A percentile compares a stretch with the other conserved stretches of the same genome.
These are phyloP conservation scores for Blastobotrys arbuscula DNA, from an alignment of 1,139 yeast genomes.

Conservation along the genomic window DNA sequence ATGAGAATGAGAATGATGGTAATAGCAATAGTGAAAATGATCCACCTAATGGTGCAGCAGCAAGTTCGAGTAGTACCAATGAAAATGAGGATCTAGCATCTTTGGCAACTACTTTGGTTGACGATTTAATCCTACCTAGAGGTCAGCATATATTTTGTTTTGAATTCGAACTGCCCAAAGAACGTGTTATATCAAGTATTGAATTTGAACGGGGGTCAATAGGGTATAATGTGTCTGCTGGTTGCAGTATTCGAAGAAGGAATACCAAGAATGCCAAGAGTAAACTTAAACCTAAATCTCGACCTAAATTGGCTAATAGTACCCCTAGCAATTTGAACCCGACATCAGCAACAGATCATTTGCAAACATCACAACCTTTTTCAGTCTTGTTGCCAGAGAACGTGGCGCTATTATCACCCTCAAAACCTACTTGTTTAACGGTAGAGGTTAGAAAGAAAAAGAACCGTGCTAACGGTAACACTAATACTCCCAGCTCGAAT, in stretches of 20 bases:
- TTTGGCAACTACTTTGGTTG: neutral
- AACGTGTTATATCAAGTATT: slow-evolving; percentile 65
- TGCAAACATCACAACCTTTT: slow-evolving; percentile 40
- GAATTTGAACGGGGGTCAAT: slow-evolving; percentile 84
- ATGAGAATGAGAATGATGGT: neutral
- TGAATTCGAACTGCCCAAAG: slow-evolving; percentile 67
- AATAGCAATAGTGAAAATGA: neutral
- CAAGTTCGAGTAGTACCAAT: neutral
- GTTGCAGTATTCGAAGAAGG: neutral
- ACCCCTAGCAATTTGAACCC: neutral
- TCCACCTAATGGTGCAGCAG: neutral
- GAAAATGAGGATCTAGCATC: neutral
- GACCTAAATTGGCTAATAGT: neutral
- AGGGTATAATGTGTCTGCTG: slow-evolving; percentile 55
- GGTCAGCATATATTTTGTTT: slow-evolving; percentile 91
- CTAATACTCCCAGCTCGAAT: neutral
- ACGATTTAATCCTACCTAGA: slow-evolving; percentile 19
- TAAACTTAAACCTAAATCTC: neutral
- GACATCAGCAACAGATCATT: slow-evolving; percentile 15
- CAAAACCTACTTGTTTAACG: slow-evolving; percentile 61
- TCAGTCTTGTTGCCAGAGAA: slow-evolving; percentile 69
- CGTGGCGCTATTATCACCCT: slow-evolving; percentile 57
- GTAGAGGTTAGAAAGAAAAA: slow-evolving; percentile 43
- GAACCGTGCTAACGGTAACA: slow-evolving; percentile 13
- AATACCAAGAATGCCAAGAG: neutral